Evolutionary conservation across 1,139 yeast species (phyloP).

Genomic region (Protomyces lactucae-debilis): DNA sequence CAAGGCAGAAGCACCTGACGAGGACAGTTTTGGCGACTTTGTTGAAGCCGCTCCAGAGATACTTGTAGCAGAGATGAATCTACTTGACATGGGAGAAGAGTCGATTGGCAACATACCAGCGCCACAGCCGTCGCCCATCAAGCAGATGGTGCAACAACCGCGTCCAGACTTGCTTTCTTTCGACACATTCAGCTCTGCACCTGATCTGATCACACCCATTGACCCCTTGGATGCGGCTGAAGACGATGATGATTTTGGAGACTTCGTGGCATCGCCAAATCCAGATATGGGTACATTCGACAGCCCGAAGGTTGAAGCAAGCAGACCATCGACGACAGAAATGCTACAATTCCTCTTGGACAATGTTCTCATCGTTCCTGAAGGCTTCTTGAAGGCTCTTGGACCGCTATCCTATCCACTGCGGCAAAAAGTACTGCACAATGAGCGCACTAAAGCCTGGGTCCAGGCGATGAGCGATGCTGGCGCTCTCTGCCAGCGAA

Average conservation of each 20-base stretch:
- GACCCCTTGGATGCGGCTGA: too few species aligned
- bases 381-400: slow-evolving; percentile 28
- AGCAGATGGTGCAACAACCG: background rate
- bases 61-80: background rate
- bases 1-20: background rate
- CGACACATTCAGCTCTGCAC: background rate
- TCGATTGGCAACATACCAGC: background rate
- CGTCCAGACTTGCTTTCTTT: background rate
- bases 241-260: background rate
- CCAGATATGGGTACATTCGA: background rate
- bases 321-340: slow-evolving; percentile 25
- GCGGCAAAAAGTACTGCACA: slow-evolving; percentile 29
- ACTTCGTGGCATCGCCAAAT: background rate
- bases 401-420: slow-evolving; percentile 32
- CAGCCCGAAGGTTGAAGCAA: too few species aligned
- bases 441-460: slow-evolving; percentile 27
- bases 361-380: slow-evolving; percentile 29
- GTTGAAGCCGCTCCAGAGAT: background rate
- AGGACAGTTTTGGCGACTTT: slow-evolving; percentile 16
- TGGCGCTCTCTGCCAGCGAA: slow-evolving; percentile 29
- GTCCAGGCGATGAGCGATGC: slow-evolving; percentile 28
- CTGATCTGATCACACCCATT: background rate
- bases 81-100: background rate
- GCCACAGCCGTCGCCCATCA: background rate
- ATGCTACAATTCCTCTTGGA: slow-evolving; percentile 29